A percentile compares a stretch with the other conserved stretches of the same genome.
phyloP scores from a whole-genome alignment of 305 asterid species.

The Fraxinus angustifolia region DNA sequence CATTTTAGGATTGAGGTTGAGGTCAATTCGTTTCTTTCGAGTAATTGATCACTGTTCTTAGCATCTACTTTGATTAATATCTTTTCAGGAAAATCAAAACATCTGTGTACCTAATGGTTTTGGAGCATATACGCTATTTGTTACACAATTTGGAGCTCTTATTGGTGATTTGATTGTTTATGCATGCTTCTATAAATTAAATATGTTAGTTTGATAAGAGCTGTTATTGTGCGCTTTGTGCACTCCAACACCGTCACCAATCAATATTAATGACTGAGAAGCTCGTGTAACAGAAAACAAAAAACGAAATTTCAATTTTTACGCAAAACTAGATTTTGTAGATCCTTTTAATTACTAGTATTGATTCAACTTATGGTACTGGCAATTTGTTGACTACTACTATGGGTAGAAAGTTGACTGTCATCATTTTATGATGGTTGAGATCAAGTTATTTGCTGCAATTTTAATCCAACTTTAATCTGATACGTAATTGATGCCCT shows the following conservation, averaged over 20 bases:
- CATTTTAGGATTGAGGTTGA: background rate
- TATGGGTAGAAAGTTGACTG: background rate
- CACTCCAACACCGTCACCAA: background rate
- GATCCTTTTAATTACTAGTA: background rate
- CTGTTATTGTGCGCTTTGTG: background rate
- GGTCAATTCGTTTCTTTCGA: background rate
- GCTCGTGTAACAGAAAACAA: background rate
- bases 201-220: background rate
- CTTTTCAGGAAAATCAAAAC: background rate
- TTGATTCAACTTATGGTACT: background rate
- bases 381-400: background rate
- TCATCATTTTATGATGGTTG: background rate
- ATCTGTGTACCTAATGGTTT: background rate
- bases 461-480: slow-evolving; percentile 9
- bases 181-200: background rate
- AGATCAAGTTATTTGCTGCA: background rate
- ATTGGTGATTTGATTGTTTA: background rate
- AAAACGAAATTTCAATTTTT: background rate
- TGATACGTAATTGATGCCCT: background rate
- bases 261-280: background rate
- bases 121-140: background rate
- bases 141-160: background rate
- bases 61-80: background rate
- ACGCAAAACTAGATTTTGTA: background rate
- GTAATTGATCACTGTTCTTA: background rate